Base-by-base conservation (phyloP, 768 basidiomycete species). In the Rhodotorula graminis region DNA sequence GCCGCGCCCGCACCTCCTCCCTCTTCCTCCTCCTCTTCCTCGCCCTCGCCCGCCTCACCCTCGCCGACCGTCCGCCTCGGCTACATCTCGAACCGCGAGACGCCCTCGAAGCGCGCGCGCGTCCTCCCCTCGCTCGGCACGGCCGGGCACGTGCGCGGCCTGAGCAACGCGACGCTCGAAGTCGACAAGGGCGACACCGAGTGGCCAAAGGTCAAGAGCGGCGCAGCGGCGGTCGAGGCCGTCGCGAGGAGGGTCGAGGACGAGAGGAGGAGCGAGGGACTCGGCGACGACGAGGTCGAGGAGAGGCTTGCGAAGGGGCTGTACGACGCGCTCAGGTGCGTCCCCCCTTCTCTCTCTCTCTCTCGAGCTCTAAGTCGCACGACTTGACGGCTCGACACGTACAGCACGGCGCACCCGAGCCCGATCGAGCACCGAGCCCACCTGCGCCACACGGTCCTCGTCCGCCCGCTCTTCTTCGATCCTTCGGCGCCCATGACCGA, bases 151-250 rank as follows among this genome's bases (percentile, higher is more conserved):
- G 72, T 76, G 12, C 65, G 52, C 15, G 75, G 71, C 5, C 49
- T 77, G n/a, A 74, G 71, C 57, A 75, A 75, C 33, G 50, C 70
- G 29, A 72, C 77, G 16, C 70, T 73, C 47, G 72, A 69, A 50
- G 73, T 59, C 12, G 61, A 56, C 27, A 29, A 60, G 21, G 61
- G 67, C 18, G 70, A 75, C 12, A 52, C 74, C 47, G 79, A 80
- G 42, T 82, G 80, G 80, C 79, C 80, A 1, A 82, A 82, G 65
- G 82, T 82, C 42, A 52, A 65, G 33, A 69, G 77, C 5, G 82
- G 82, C 14, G 62, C 78, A 19, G 37, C 53, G 37, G 55, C 71
- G 52, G 77, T 82, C 67, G 73, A 57, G 37, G n/a, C 44, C 29
- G 66, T 64, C 12, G 52, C 80, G 10, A 19, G 44, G 27, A 11